Evolutionary conservation across 805 yeast species (phyloP), one percentile per base, ranked within the genome.

Genomic region (Metschnikowia koreensis): DNA sequence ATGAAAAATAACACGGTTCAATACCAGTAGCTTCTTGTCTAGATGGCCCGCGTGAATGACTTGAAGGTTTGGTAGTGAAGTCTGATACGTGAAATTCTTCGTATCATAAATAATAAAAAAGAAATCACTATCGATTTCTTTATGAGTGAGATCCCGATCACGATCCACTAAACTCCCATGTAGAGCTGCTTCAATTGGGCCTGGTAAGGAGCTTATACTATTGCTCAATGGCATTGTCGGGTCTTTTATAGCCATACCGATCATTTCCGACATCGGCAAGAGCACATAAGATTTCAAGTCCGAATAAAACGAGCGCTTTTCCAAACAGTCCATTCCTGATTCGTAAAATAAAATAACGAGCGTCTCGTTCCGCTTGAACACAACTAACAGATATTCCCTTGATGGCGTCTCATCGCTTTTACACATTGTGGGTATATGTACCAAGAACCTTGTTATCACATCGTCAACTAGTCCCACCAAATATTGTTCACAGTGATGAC

Each of bases 61-160:
- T 7, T 71, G 72, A 41, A 73, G 58, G 49, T 59, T 67, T 2
- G 79, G 79, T 10, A 74, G 60, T 8, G 79, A 74, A 6, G 74
- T 63, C 46, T 69, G 68, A 42, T 70, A 55, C 40, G 58, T 56
- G 4, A 56, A 51, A 8, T 62, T 64, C 5, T 46, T 47, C 13
- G 50, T 46, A 50, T 72, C 75, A 43, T 64, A 68, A 4, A 73
- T 63, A 10, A 73, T 64, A 55, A 64, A 73, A 55, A 73, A 74
- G 52, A 74, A 74, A 28, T 70, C 71, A 29, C 60, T 60, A 46
- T 72, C 76, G 6, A 64, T 31, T 7, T 60, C 66, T n/a, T 44
- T 27, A 34, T 29, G 28, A 8, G 28, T 36, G 13, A 15, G 40
- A 7, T 26, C 47, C 9, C 39, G 13, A 7, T 26, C 47, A 7